Evolutionary conservation across 164 flowering plant genomes (phyloP).

Genomic region (Saururus chinensis): DNA sequence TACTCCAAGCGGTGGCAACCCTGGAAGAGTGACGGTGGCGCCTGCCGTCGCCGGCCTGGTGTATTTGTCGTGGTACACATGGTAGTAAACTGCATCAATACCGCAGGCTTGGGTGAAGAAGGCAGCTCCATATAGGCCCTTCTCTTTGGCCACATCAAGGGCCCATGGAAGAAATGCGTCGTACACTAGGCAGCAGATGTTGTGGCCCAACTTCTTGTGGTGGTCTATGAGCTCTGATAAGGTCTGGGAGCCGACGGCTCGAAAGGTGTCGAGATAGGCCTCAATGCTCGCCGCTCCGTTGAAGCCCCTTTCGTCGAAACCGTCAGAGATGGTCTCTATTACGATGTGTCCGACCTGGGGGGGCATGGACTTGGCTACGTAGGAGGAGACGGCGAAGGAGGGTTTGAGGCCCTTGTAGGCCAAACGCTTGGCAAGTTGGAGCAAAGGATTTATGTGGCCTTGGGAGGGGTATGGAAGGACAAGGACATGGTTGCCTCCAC

Average conservation of each 20-base stretch:
- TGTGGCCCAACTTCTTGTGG: background rate
- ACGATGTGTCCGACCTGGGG: background rate
- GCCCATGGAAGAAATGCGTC: conserved; percentile 41
- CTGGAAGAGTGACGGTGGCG: conserved; percentile 10
- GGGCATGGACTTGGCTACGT: conserved; percentile 3
- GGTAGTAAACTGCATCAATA: conserved; percentile 22
- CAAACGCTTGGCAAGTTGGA: conserved; percentile 20
- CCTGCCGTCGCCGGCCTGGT: conserved; percentile 7
- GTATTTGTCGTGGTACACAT: conserved; percentile 9
- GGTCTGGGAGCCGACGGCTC: conserved; percentile 5
- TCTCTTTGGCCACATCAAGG: conserved; percentile 19
- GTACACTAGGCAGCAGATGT: conserved; percentile 22
- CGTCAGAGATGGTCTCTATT: conserved; percentile 16
- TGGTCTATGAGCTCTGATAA: conserved; percentile 19
- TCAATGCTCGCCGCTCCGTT: conserved; percentile 2
- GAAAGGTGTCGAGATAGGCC: conserved; percentile 6
- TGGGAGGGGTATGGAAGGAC: background rate
- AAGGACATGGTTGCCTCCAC: background rate
- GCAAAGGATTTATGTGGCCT: conserved; percentile 2
- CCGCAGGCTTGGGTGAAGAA: conserved; percentile 43
- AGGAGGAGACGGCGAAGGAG: conserved; percentile 9
- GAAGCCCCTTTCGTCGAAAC: conserved; percentile 6
- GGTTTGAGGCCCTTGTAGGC: conserved; percentile 16
- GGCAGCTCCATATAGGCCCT: conserved; percentile 25
- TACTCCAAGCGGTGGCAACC: conserved; percentile 15